Percentiles rank a stretch among this genome's conserved stretches.
These are phyloP conservation scores for Penicillium sp. DNA, from an alignment of 2,329 filamentous ascomycete genomes.

Conservation along the genomic window DNA sequence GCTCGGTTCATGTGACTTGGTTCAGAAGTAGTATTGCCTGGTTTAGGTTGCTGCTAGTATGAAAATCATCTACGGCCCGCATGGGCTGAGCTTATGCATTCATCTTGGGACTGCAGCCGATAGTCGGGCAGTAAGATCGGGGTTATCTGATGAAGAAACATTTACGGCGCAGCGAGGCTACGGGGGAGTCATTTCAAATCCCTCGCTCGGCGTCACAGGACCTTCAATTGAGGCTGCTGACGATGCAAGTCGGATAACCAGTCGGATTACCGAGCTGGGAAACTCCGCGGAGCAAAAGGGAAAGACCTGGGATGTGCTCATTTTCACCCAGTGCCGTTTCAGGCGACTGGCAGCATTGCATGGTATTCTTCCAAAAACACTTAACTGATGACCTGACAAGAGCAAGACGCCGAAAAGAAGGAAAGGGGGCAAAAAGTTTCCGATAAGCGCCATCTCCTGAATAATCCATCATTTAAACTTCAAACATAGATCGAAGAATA, in stretches of 20 bases:
- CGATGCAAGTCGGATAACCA: not conserved
- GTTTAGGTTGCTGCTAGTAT: slow-evolving; percentile 5
- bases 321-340: not conserved
- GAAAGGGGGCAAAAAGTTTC: not conserved
- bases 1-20: slow-evolving; percentile 18
- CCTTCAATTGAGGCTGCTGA: not conserved
- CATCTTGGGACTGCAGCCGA: not conserved
- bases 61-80: not conserved
- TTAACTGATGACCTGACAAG: not conserved
- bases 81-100: not conserved
- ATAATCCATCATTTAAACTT: slow-evolving; percentile 14
- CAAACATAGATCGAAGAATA: slow-evolving; percentile 40
- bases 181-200: not conserved
- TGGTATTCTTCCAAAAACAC: slow-evolving; percentile 1
- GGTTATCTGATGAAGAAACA: slow-evolving; percentile 4
- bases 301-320: not conserved
- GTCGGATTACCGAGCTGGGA: not conserved
- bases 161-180: not conserved
- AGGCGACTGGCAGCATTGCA: slow-evolving; percentile 4
- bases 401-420: no score
- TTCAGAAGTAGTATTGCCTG: not conserved
- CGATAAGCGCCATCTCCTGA: not conserved
- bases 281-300: not conserved
- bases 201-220: not conserved
- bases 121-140: not conserved